Evolutionary conservation across 225 moss, liverwort and hornwort species (phyloP).

Genomic region (Polytrichum formosum): DNA sequence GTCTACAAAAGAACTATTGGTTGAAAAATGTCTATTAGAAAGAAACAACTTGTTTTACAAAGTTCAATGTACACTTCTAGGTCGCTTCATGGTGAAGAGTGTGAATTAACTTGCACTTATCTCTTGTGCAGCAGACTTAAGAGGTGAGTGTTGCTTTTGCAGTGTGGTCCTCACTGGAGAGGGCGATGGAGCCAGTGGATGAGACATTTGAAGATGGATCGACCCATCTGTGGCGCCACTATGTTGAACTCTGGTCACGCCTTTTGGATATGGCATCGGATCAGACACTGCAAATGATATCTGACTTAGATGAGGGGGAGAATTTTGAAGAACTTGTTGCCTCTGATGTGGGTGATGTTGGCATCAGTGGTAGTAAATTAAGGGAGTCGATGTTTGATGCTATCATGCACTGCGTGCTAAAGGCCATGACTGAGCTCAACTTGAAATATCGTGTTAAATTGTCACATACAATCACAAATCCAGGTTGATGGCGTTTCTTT

Average conservation of each 20-base stretch:
- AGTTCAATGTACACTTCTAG: too few relatives aligned
- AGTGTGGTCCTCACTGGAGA: slow-evolving; percentile 97
- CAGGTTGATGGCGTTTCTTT: slow-evolving; percentile 28
- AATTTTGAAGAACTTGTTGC: slow-evolving; percentile 31
- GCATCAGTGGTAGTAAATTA: slow-evolving; percentile 34
- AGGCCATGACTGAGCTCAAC: slow-evolving; percentile 69
- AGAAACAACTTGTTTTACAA: too few relatives aligned
- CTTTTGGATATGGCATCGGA: slow-evolving; percentile 50
- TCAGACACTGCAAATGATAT: slow-evolving; percentile 20
- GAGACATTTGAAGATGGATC: slow-evolving; percentile 41
- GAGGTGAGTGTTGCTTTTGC: slow-evolving; percentile 14
- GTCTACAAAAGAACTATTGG: too few relatives aligned
- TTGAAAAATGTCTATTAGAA: too few relatives aligned
- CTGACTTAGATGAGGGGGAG: slow-evolving; percentile 27
- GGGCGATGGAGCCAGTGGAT: slow-evolving; percentile 78
- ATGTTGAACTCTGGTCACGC: slow-evolving; percentile 85
- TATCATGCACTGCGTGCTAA: slow-evolving; percentile 65
- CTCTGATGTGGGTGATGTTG: slow-evolving; percentile 46
- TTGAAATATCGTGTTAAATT: slow-evolving; percentile 81
- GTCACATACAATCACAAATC: slow-evolving; percentile 19
- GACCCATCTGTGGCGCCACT: slow-evolving; percentile 72
- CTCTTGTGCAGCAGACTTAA: too few relatives aligned
- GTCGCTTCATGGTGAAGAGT: too few relatives aligned
- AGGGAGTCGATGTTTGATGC: slow-evolving; percentile 77
- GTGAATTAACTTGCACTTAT: too few relatives aligned